Conservation (phyloP, 495 filamentous ascomycete species). For the Podospora fimiseda region DNA sequence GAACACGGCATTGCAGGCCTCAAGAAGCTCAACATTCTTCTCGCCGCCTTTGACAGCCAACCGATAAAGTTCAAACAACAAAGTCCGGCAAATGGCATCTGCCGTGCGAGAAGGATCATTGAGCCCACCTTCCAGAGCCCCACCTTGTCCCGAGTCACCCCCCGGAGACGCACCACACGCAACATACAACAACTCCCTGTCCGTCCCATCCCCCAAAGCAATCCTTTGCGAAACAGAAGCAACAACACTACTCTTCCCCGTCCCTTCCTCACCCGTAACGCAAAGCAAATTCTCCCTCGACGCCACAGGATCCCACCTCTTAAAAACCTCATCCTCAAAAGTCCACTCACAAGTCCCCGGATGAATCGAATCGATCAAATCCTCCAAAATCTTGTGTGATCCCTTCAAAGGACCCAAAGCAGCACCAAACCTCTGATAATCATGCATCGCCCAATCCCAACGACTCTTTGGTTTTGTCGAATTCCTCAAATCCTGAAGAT, state of each 20-base stretch:
- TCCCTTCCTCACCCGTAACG: slow-evolving; percentile 19
- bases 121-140: neutral
- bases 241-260: slow-evolving; percentile 19
- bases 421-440: slow-evolving; percentile 14
- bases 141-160: neutral
- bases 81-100: slow-evolving; percentile 16
- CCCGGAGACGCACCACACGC: slow-evolving; percentile 5
- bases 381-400: neutral
- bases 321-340: slow-evolving; percentile 8
- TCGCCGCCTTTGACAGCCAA: slow-evolving; percentile 11
- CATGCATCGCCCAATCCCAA: slow-evolving; percentile 24
- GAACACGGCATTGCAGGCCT: slow-evolving; percentile 22
- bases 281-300: slow-evolving; percentile 8
- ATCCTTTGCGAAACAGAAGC: slow-evolving; percentile 15
- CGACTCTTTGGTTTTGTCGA: slow-evolving; percentile 19
- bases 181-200: slow-evolving; percentile 15
- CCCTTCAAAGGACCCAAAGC: slow-evolving; percentile 8
- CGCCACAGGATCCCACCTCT: slow-evolving; percentile 3
- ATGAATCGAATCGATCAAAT: slow-evolving; percentile 14
- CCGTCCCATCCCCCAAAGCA: neutral
- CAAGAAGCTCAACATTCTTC: slow-evolving; percentile 14
- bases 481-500: slow-evolving; percentile 18
- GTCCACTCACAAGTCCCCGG: slow-evolving; percentile 20
- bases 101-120: slow-evolving; percentile 5
- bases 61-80: slow-evolving; percentile 14